A percentile compares a stretch with the other conserved stretches of the same genome.
Evolutionary conservation across 352 stramenopile genomes (phyloP).

Genomic region (Phytopythium aichiense): DNA sequence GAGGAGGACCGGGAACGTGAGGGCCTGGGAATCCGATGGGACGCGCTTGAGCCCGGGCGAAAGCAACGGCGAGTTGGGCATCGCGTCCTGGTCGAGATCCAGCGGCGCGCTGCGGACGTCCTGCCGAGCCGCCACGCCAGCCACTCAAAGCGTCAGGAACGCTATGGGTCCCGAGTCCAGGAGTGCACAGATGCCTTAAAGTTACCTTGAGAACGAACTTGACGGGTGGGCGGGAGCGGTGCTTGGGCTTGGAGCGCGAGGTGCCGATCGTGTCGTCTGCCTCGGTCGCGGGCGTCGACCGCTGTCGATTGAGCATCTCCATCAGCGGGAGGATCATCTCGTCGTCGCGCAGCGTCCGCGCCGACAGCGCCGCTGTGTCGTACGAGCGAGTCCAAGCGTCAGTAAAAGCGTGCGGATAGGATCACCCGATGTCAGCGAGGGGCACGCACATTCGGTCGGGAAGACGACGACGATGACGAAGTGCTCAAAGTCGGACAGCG

Average conservation of each 20-base stretch:
- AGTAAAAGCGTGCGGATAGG: neutral
- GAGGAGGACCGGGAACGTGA: constrained; percentile 67
- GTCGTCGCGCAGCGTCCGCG: constrained; percentile 68
- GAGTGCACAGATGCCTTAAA: neutral
- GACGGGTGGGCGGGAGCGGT: constrained; percentile 54
- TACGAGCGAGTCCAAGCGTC: neutral
- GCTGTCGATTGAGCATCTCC: constrained; percentile 55
- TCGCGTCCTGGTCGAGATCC: constrained; percentile 52
- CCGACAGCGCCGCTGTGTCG: constrained; percentile 45
- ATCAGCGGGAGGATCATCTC: constrained; percentile 74
- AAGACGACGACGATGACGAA: constrained; percentile 84
- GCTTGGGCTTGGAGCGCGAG: constrained; percentile 48
- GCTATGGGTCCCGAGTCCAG: neutral
- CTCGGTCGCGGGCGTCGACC: constrained; percentile 30
- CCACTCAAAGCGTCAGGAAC: neutral
- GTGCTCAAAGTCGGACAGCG: constrained; percentile 48
- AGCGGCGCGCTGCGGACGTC: constrained; percentile 67
- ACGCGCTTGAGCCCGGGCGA: constrained; percentile 8
- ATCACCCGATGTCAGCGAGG: constrained; percentile 1
- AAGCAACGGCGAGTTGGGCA: constrained; percentile 15
- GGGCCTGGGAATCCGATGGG: constrained; percentile 36
- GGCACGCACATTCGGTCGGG: constrained; percentile 37
- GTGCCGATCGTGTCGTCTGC: constrained; percentile 45
- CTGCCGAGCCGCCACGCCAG: constrained; percentile 17
- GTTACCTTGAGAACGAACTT: constrained; percentile 82